These are phyloP conservation scores for Penicillium brasilianum DNA, from an alignment of 2,329 filamentous ascomycete species.

Conservation along the genomic window DNA sequence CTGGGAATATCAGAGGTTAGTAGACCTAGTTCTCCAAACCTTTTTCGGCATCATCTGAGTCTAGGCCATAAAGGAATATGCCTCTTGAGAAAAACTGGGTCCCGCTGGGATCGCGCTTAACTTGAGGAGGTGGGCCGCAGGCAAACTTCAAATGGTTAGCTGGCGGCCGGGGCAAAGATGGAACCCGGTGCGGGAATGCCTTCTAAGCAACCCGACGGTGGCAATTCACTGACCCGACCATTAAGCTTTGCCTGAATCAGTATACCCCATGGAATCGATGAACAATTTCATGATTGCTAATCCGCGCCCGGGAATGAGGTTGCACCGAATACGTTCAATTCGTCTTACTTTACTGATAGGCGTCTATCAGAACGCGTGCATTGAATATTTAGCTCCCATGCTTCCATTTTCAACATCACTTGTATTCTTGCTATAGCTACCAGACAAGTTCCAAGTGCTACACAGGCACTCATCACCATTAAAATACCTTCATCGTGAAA, in stretches of 20 bases:
- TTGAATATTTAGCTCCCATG: too few relatives aligned
- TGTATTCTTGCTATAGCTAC: too few relatives aligned
- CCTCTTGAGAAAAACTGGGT: not conserved
- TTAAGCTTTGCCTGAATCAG: slow-evolving; percentile 5
- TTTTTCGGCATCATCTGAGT: not conserved
- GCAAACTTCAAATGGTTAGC: slow-evolving; percentile 1
- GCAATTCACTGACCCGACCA: slow-evolving; percentile 7
- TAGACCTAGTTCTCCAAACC: not conserved
- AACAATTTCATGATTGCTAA: slow-evolving; percentile 2
- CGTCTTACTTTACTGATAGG: not conserved
- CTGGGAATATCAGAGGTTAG: not conserved
- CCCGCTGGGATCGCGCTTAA: not conserved
- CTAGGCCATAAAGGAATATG: not conserved
- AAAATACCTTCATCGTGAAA: too few relatives aligned
- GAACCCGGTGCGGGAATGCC: slow-evolving; percentile 4
- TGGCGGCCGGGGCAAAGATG: slow-evolving; percentile 8
- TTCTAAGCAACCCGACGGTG: slow-evolving; percentile 12
- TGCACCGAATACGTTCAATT: not conserved
- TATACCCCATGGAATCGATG: not conserved
- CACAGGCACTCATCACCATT: too few relatives aligned
- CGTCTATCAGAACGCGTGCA: not conserved
- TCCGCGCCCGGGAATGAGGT: slow-evolving; percentile 1
- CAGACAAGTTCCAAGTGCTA: too few relatives aligned
- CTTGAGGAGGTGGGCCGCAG: slow-evolving; percentile 5
- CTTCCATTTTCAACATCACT: too few relatives aligned